Evolutionary conservation across 345 rosid species (phyloP).

Genomic region (Aethionema arabicum): DNA sequence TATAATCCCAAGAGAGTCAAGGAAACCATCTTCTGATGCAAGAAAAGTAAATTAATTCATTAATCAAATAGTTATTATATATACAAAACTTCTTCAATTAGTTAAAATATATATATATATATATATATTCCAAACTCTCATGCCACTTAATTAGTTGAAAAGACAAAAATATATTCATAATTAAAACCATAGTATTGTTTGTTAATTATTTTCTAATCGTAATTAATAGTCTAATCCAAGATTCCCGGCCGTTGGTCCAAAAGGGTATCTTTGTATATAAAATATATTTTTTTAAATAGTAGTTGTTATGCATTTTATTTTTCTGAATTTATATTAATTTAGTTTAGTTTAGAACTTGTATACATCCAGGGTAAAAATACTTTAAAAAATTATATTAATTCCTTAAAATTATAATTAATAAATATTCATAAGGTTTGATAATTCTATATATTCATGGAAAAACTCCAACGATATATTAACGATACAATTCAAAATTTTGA

Average conservation of each 20-base stretch:
- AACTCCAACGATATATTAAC: too few species aligned
- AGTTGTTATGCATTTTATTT: slow-evolving; percentile 7
- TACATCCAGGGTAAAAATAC: too few species aligned
- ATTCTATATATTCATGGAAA: too few species aligned
- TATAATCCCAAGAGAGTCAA: slow-evolving; percentile 38
- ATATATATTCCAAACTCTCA: slow-evolving; percentile 36
- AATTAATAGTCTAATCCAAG: slow-evolving; percentile 23
- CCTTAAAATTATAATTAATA: too few species aligned
- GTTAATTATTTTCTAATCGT: not conserved
- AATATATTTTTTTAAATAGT: not conserved
- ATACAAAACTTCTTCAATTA: too few species aligned
- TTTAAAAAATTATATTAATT: too few species aligned
- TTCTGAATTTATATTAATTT: not conserved
- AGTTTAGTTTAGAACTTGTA: too few species aligned
- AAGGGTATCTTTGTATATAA: slow-evolving; percentile 17
- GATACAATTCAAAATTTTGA: too few species aligned
- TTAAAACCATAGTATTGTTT: not conserved
- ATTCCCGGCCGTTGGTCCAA: slow-evolving; percentile 35
- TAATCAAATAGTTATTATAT: too few species aligned
- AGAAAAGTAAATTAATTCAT: too few species aligned
- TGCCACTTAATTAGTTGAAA: slow-evolving; percentile 14
- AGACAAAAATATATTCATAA: not conserved
- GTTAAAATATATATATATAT: too few species aligned
- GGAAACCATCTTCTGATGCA: slow-evolving; percentile 7
- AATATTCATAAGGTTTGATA: too few species aligned